Conservation (phyloP, 2,329 filamentous ascomycete species). For the Diplodia scrobiculata region DNA sequence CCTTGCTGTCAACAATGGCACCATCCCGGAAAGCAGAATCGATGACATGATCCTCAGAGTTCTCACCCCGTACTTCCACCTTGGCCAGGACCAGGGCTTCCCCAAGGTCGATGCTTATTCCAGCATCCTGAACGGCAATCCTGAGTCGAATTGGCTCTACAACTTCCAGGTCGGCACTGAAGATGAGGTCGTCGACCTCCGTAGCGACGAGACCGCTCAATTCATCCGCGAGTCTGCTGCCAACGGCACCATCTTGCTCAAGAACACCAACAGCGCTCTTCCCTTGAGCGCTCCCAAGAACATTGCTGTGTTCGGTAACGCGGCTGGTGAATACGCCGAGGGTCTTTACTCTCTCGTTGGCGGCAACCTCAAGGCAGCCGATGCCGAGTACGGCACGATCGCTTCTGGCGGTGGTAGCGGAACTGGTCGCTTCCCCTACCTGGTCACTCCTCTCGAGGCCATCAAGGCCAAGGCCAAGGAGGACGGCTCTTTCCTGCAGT, state of each 20-base stretch:
- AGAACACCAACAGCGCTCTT: constrained; percentile 54
- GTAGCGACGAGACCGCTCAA: constrained; percentile 38
- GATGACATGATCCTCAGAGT: constrained; percentile 54
- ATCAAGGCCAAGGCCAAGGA: constrained; percentile 39
- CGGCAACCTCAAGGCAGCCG: neutral
- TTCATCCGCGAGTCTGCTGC: constrained; percentile 48
- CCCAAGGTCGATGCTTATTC: constrained; percentile 42
- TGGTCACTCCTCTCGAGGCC: constrained; percentile 49
- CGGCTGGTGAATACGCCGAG: constrained; percentile 51
- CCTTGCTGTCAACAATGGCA: constrained; percentile 46
- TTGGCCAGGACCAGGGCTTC: constrained; percentile 49
- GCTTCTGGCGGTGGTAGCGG: constrained; percentile 48
- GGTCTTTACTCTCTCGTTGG: constrained; percentile 47
- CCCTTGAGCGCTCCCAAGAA: constrained; percentile 56
- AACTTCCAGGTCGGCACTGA: constrained; percentile 40
- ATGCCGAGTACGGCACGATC: constrained; percentile 49
- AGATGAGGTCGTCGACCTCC: constrained; percentile 34
- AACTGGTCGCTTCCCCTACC: constrained; percentile 44
- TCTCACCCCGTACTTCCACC: constrained; percentile 52
- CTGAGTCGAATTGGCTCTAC: constrained; percentile 33
- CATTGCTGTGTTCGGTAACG: constrained; percentile 55
- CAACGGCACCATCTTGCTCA: constrained; percentile 49
- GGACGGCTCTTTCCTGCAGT: constrained; percentile 25
- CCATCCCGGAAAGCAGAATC: constrained; percentile 46
- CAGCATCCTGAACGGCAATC: constrained; percentile 31